phyloP scores from a whole-genome alignment of 129 eudicot genomes.

The Flaveria robusta region DNA sequence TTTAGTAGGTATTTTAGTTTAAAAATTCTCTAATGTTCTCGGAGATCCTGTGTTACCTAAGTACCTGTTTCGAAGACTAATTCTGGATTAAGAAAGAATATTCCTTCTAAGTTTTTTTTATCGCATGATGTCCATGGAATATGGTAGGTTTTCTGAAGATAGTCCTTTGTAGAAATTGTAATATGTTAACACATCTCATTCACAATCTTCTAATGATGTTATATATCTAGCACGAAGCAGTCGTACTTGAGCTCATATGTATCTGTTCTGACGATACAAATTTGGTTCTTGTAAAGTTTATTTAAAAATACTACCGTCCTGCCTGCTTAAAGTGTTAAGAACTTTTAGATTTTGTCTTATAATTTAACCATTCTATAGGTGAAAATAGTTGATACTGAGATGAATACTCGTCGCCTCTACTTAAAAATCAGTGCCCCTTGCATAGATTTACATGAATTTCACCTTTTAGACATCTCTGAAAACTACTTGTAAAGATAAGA shows the following conservation, averaged over 20 bases:
- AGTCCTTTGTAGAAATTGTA: background rate
- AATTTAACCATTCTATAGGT: background rate
- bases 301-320: background rate
- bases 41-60: background rate
- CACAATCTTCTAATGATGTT: conserved; percentile 12
- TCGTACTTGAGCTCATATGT: background rate
- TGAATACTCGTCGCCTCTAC: background rate
- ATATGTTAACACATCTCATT: background rate
- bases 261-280: background rate
- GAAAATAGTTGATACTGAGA: background rate
- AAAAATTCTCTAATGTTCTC: background rate
- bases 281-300: background rate
- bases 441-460: background rate
- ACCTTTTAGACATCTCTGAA: conserved; percentile 1
- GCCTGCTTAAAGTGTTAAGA: background rate
- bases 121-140: background rate
- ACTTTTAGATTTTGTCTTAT: background rate
- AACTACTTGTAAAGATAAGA: background rate
- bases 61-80: background rate
- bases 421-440: background rate
- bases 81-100: background rate
- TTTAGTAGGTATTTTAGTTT: background rate
- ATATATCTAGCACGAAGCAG: background rate
- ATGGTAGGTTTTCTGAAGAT: background rate
- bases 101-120: background rate